A percentile compares a stretch with the other conserved stretches of the same genome.
Evolutionary conservation across 108 stramenopile species (phyloP).

Genomic region (Fistulifera pelliculosa): DNA sequence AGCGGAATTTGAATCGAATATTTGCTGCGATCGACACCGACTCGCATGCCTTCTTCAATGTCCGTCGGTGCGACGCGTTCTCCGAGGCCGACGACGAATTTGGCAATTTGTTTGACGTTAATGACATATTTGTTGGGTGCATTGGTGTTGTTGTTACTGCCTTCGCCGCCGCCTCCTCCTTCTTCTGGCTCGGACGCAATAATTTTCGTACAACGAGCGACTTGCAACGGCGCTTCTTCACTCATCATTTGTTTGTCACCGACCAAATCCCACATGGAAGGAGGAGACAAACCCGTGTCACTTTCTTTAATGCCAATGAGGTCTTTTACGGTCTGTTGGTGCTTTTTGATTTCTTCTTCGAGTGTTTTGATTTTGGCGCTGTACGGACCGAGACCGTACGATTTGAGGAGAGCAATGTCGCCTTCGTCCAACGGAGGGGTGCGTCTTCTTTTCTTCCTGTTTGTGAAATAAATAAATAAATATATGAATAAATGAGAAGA

Average conservation of each 20-base stretch:
- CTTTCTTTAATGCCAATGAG: slow-evolving; percentile 98
- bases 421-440: slow-evolving; percentile 94
- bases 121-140: slow-evolving; percentile 93
- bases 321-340: slow-evolving; percentile 94
- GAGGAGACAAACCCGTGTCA: slow-evolving; percentile 95
- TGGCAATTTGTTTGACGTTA: slow-evolving; percentile 99
- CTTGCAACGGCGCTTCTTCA: slow-evolving; percentile 96
- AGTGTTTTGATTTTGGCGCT: slow-evolving; percentile 81
- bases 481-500: too few relatives aligned
- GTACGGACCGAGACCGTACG: slow-evolving; percentile 97
- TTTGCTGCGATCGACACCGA: slow-evolving; percentile 95
- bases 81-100: slow-evolving; percentile 96
- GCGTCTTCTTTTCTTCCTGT: slow-evolving; percentile 74
- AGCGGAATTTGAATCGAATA: slow-evolving; percentile 98
- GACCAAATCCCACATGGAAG: slow-evolving; percentile 98
- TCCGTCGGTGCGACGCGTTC: slow-evolving; percentile 99
- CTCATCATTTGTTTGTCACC: slow-evolving; percentile 99
- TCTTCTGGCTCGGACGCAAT: slow-evolving; percentile 41
- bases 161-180: slow-evolving; percentile 1
- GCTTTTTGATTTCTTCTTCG: slow-evolving; percentile 96
- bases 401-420: slow-evolving; percentile 96
- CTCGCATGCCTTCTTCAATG: slow-evolving; percentile 99
- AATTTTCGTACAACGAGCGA: slow-evolving; percentile 98
- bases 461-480: too few relatives aligned
- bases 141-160: slow-evolving; percentile 13